Evolutionary conservation across 1,284 basidiomycete genomes (phyloP).

Genomic region (Takashimella tepidaria): DNA sequence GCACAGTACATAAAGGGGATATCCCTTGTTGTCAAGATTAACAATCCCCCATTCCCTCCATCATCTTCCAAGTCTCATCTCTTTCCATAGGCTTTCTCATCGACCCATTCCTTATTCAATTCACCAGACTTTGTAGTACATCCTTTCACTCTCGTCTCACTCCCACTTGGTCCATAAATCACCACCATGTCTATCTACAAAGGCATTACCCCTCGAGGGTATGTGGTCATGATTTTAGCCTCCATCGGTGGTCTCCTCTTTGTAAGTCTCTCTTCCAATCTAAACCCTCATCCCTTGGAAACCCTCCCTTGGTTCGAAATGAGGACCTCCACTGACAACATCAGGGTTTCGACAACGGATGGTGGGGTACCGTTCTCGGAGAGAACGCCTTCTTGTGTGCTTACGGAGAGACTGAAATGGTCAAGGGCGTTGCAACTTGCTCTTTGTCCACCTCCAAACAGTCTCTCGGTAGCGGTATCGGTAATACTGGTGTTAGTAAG

Average conservation of each 20-base stretch:
- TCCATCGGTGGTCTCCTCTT: slow-evolving; percentile 18
- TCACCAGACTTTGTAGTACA: no score
- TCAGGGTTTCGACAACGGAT: slow-evolving; percentile 27
- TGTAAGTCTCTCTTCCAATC: slow-evolving; percentile 5
- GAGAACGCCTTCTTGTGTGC: slow-evolving; percentile 13
- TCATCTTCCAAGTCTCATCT: neutral
- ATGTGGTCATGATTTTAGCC: slow-evolving; percentile 14
- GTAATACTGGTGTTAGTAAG: slow-evolving; percentile 15
- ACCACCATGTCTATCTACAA: slow-evolving; percentile 15
- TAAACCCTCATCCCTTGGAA: no score
- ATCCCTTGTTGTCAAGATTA: neutral
- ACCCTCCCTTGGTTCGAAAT: no score
- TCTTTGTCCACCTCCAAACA: slow-evolving; percentile 14
- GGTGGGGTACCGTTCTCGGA: slow-evolving; percentile 27
- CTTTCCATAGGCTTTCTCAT: neutral
- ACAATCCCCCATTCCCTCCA: neutral
- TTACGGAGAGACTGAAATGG: slow-evolving; percentile 11
- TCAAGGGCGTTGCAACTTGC: slow-evolving; percentile 18
- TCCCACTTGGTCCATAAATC: no score
- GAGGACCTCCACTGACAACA: no score
- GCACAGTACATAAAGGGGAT: neutral
- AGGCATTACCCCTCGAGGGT: slow-evolving; percentile 16
- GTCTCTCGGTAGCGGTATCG: slow-evolving; percentile 11
- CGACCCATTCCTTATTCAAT: neutral
- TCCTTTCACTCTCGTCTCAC: no score